These are phyloP conservation scores for Pichia manshurica DNA, from an alignment of 805 yeast species.

Conservation along the genomic window DNA sequence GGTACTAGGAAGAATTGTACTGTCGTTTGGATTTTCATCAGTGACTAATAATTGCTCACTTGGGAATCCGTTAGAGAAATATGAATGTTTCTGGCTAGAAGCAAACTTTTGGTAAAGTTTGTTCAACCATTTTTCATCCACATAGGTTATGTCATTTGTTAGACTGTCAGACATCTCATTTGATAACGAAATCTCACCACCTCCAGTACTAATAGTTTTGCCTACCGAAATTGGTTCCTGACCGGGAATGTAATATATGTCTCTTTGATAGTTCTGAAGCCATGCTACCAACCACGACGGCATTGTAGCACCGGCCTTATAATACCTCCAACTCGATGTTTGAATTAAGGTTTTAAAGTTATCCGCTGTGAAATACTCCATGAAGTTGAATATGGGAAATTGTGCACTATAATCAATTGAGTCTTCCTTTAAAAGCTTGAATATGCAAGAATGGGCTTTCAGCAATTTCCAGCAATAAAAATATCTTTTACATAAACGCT, in stretches of 20 bases:
- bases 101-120: background rate
- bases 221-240: background rate
- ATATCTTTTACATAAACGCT: constrained; percentile 48
- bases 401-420: background rate
- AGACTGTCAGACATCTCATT: background rate
- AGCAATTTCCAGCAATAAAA: constrained; percentile 65
- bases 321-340: background rate
- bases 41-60: background rate
- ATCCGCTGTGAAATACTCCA: background rate
- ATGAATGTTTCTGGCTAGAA: background rate
- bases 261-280: background rate
- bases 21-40: background rate
- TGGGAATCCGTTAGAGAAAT: background rate
- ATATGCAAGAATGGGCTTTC: constrained; percentile 45
- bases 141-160: background rate
- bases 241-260: background rate
- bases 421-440: constrained; percentile 23
- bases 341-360: background rate
- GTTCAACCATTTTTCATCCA: background rate
- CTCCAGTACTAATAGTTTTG: background rate
- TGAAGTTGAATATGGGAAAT: background rate
- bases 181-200: no score
- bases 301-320: background rate
- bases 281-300: background rate
- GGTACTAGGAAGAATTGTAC: no score